phyloP scores from a whole-genome alignment of 2,329 filamentous ascomycete genomes.

The Fusarium citri region DNA sequence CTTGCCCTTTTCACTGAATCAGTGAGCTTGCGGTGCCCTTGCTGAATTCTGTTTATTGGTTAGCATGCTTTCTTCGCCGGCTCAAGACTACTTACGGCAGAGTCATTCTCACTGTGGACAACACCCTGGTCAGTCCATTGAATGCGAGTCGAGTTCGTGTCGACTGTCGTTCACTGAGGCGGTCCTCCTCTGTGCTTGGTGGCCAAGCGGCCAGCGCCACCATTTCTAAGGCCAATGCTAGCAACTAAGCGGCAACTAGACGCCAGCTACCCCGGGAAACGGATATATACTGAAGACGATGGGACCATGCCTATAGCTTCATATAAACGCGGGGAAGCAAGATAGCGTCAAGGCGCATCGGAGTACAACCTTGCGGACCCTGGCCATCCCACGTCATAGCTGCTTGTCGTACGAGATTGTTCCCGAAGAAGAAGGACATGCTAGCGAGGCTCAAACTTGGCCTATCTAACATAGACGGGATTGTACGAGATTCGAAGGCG shows the following conservation, averaged over 20 bases:
- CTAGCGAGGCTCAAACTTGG: neutral
- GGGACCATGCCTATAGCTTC: neutral
- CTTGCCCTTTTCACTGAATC: neutral
- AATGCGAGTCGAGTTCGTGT: neutral
- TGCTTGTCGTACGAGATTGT: neutral
- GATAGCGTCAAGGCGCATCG: neutral
- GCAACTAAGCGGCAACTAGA: neutral
- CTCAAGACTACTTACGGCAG: neutral
- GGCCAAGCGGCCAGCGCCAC: neutral
- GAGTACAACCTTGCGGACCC: neutral
- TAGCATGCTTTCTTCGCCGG: neutral
- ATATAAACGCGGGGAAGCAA: neutral
- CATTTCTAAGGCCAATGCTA: neutral
- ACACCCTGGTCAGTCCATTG: neutral
- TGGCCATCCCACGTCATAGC: neutral
- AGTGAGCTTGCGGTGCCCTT: neutral
- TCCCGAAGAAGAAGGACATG: neutral
- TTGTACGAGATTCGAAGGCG: neutral
- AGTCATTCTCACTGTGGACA: neutral
- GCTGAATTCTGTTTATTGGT: neutral
- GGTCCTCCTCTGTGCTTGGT: neutral
- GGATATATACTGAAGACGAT: neutral
- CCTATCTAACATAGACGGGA: neutral
- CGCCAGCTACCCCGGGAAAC: neutral
- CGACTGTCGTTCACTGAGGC: too few species aligned